Conservation (phyloP, 257 asterid species). For the Fraxinus excelsior region DNA sequence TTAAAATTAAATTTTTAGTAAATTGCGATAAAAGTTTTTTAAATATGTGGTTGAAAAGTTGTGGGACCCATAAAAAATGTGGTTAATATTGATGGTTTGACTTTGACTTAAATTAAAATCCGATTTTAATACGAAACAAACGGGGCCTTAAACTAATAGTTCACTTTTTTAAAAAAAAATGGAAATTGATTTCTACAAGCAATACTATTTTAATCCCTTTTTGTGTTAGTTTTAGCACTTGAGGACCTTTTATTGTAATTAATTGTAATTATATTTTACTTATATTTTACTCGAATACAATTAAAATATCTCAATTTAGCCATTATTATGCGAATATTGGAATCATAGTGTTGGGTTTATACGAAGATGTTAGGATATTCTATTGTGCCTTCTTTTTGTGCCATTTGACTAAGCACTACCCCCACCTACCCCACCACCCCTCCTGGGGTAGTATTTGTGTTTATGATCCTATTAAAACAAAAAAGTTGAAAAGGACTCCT, state of each 20-base stretch:
- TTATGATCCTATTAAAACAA: not conserved
- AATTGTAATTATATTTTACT: not conserved
- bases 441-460: not conserved
- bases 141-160: too few relatives aligned
- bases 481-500: not conserved
- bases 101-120: too few relatives aligned
- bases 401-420: not conserved
- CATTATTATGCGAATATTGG: slow-evolving; percentile 28
- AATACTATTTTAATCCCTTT: not conserved
- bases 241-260: too few relatives aligned
- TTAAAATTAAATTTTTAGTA: too few relatives aligned
- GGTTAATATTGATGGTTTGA: too few relatives aligned
- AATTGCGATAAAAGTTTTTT: too few relatives aligned
- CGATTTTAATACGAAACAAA: too few relatives aligned
- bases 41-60: too few relatives aligned
- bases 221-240: slow-evolving; percentile 12
- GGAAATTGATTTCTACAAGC: slow-evolving; percentile 1
- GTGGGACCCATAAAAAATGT: too few relatives aligned
- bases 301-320: slow-evolving; percentile 20
- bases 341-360: slow-evolving; percentile 16
- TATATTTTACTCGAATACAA: slow-evolving; percentile 11
- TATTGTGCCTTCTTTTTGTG: slow-evolving; percentile 19
- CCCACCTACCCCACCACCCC: not conserved
- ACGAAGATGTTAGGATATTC: slow-evolving; percentile 34
- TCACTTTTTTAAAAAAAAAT: too few relatives aligned